Conservation (phyloP, 1,139 yeast genomes). For the Magnusiomyces ingens region DNA sequence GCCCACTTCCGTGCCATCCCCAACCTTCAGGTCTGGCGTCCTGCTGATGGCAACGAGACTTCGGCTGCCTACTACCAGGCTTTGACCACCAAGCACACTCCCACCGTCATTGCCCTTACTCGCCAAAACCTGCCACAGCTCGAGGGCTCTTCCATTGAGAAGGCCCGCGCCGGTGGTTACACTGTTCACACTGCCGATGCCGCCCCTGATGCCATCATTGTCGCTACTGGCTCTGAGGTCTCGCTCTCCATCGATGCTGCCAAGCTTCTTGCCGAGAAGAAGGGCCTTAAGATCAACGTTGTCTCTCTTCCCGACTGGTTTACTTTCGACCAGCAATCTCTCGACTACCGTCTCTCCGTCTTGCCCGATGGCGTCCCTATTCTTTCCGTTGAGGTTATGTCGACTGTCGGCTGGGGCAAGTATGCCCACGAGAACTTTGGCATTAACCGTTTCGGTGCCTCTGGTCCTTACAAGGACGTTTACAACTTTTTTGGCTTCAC, state of each 20-base stretch:
- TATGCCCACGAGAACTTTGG: conserved; percentile 98
- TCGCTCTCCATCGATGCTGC: conserved; percentile 76
- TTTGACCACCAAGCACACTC: conserved; percentile 63
- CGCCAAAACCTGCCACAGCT: conserved; percentile 98
- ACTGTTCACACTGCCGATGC: conserved; percentile 50
- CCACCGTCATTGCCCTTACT: conserved; percentile 85
- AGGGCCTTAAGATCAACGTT: conserved; percentile 71
- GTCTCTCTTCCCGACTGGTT: conserved; percentile 92
- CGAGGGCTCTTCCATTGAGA: conserved; percentile 86
- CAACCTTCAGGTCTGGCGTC: conserved; percentile 96
- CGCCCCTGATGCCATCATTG: conserved; percentile 71
- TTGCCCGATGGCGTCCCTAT: conserved; percentile 95
- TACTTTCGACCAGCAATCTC: conserved; percentile 80
- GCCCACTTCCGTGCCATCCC: conserved; percentile 98
- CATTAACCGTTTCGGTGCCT: conserved; percentile 93
- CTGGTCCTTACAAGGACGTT: conserved; percentile 82
- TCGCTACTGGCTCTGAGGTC: conserved; percentile 96
- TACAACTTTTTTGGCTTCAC: conserved; percentile 87
- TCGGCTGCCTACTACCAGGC: conserved; percentile 93
- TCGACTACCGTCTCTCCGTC: conserved; percentile 74
- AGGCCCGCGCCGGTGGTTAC: conserved; percentile 95
- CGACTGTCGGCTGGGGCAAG: conserved; percentile 89
- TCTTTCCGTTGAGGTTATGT: conserved; percentile 88
- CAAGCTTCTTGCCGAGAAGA: conserved; percentile 47
- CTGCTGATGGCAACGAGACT: conserved; percentile 99